phyloP scores from a whole-genome alignment of 331 rosid genomes.

The Pyracantha coccinea region DNA sequence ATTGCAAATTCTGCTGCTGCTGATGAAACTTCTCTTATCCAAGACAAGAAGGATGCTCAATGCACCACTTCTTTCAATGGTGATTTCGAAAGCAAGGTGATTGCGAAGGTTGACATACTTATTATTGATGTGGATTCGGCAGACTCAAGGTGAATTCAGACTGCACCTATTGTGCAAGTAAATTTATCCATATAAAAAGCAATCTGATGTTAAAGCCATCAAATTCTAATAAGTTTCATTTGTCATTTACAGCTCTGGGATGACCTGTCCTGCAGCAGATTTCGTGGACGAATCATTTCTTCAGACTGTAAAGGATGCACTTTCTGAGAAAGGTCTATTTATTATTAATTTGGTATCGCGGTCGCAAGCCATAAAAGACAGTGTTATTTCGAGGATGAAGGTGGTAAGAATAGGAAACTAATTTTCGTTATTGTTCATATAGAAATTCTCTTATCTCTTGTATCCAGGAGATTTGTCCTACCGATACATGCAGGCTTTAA shows the following conservation, averaged over 20 bases:
- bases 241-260: conserved; percentile 54
- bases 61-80: conserved; percentile 19
- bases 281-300: conserved; percentile 79
- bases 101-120: conserved; percentile 56
- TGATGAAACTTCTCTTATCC: conserved; percentile 11
- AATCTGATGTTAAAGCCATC: neutral
- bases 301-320: conserved; percentile 51
- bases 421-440: conserved; percentile 1
- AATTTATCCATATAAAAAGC: neutral
- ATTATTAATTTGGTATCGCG: conserved; percentile 82
- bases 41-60: conserved; percentile 12
- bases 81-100: conserved; percentile 24
- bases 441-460: neutral
- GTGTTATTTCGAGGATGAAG: conserved; percentile 62
- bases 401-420: conserved; percentile 39
- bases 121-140: conserved; percentile 88
- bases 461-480: neutral
- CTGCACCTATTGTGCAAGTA: conserved; percentile 1
- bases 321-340: conserved; percentile 74
- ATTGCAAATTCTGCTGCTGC: conserved; percentile 19
- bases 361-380: conserved; percentile 61
- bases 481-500: neutral
- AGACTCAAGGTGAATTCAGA: conserved; percentile 63
- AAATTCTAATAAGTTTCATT: neutral
- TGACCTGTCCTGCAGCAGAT: conserved; percentile 86